These are phyloP conservation scores for Fraxinus excelsior DNA, from an alignment of 257 asterid species.

Conservation along the genomic window DNA sequence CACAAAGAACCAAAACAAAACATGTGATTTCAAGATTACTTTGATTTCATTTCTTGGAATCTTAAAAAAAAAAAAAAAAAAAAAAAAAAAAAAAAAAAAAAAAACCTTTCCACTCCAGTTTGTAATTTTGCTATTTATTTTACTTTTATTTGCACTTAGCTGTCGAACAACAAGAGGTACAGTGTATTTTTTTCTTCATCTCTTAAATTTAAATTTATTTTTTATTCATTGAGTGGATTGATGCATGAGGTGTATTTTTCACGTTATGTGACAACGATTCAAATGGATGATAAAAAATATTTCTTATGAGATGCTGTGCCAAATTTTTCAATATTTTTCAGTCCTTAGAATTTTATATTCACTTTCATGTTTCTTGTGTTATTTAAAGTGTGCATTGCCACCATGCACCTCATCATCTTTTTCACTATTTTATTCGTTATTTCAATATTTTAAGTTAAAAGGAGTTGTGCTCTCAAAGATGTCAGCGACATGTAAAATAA, in stretches of 20 bases:
- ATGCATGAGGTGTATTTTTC: neutral
- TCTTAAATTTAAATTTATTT: neutral
- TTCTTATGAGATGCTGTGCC: conserved; percentile 4
- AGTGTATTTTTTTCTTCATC: neutral
- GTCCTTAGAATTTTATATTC: conserved; percentile 1
- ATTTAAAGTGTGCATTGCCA: conserved; percentile 35
- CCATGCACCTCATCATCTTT: conserved; percentile 49
- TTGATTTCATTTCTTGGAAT: neutral
- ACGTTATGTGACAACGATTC: conserved; percentile 27
- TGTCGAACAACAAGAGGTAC: neutral
- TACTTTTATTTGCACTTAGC: neutral
- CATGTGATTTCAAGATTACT: neutral
- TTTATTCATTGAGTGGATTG: conserved; percentile 20
- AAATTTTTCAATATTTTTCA: conserved; percentile 9
- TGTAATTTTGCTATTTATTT: neutral
- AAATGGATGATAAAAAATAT: conserved; percentile 17
- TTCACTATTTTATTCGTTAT: conserved; percentile 22
- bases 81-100: neutral
- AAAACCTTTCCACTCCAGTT: neutral
- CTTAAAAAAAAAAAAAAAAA: neutral
- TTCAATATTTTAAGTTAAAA: conserved; percentile 23
- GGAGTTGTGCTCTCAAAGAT: conserved; percentile 33
- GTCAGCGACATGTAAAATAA: conserved; percentile 18
- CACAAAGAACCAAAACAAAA: neutral
- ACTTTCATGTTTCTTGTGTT: conserved; percentile 19